phyloP scores from a whole-genome alignment of 2,329 filamentous ascomycete species.

The Colletotrichum higginsianum region DNA sequence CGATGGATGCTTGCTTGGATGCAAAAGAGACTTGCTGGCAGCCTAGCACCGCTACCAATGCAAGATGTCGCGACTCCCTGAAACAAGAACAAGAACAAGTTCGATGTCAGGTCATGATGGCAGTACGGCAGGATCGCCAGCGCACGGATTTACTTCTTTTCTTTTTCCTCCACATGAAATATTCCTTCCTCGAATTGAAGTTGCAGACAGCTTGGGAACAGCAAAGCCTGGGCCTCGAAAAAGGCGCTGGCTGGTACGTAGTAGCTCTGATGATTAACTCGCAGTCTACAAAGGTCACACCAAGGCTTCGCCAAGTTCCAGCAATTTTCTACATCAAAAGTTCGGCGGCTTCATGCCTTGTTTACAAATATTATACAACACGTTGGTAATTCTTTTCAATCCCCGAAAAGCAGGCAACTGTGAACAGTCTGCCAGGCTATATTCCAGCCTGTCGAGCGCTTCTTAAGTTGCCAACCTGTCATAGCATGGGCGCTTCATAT shows the following conservation, averaged over 20 bases:
- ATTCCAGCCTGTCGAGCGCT: neutral
- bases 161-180: neutral
- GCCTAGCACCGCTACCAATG: too few relatives aligned
- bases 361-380: constrained; percentile 37
- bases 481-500: neutral
- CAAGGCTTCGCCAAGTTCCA: neutral
- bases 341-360: constrained; percentile 12
- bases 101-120: neutral
- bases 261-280: neutral
- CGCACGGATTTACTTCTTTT: neutral
- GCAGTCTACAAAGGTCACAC: neutral
- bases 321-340: constrained; percentile 1
- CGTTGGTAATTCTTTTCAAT: constrained; percentile 9
- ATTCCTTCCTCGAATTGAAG: neutral
- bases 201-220: neutral
- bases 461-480: neutral
- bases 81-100: constrained; percentile 2
- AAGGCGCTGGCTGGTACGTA: neutral
- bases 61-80: neutral
- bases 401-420: neutral
- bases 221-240: neutral
- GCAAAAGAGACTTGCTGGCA: neutral
- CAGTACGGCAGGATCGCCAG: too few relatives aligned
- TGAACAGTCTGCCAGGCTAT: neutral
- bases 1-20: neutral